These are phyloP conservation scores for Acer campestre DNA, from an alignment of 345 rosid species.

Conservation along the genomic window DNA sequence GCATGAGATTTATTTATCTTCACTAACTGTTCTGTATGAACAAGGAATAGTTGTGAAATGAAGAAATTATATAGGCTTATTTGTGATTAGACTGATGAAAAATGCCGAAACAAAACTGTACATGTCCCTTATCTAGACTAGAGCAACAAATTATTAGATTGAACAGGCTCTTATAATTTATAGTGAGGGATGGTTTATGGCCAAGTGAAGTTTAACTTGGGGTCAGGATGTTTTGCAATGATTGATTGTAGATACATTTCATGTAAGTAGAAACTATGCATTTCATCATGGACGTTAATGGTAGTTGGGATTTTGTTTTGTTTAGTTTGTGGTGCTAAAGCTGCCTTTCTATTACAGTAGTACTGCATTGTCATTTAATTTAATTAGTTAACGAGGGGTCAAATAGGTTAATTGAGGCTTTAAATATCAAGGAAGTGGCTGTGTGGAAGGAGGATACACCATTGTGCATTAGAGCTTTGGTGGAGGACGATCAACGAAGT, in stretches of 20 bases:
- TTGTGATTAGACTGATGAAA: background rate
- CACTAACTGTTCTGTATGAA: too few relatives aligned
- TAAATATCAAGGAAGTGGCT: too few relatives aligned
- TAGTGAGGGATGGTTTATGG: background rate
- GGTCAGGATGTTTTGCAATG: background rate
- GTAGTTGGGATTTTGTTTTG: background rate
- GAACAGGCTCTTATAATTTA: too few relatives aligned
- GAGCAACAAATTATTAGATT: background rate
- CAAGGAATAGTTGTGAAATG: too few relatives aligned
- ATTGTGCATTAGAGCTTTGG: too few relatives aligned
- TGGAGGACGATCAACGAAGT: too few relatives aligned
- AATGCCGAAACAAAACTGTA: background rate
- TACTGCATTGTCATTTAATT: too few relatives aligned
- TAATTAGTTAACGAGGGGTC: too few relatives aligned
- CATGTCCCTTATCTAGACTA: background rate
- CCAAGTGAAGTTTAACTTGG: too few relatives aligned
- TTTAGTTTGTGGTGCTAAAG: background rate
- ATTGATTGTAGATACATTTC: conserved; percentile 18
- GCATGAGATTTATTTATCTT: too few relatives aligned
- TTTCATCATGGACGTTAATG: background rate
- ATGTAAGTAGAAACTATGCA: background rate
- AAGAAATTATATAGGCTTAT: background rate
- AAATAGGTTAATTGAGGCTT: too few relatives aligned
- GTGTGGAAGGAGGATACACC: too few relatives aligned
- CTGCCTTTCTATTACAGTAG: background rate